These are phyloP conservation scores for Naganishia vaughanmartiniae DNA, from an alignment of 768 basidiomycete genomes.

Conservation along the genomic window DNA sequence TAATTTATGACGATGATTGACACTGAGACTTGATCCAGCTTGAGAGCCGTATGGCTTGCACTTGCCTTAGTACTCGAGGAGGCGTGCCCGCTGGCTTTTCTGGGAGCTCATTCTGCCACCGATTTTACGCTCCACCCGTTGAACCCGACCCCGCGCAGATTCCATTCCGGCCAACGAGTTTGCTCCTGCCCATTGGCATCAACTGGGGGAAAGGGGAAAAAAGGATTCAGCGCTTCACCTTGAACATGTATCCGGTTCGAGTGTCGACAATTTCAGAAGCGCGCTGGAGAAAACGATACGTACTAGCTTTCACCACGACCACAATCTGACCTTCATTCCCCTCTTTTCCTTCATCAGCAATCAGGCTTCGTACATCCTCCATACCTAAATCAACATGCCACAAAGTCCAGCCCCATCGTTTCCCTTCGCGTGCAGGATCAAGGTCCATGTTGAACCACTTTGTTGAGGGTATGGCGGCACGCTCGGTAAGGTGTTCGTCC, in stretches of 20 bases:
- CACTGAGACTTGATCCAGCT: too few species aligned
- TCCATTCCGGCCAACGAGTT: constrained; percentile 28
- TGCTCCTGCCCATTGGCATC: constrained; percentile 25
- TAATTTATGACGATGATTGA: not conserved
- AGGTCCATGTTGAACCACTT: not conserved
- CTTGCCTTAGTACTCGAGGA: too few species aligned
- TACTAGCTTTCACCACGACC: constrained; percentile 26
- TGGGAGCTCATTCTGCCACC: not conserved
- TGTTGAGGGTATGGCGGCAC: constrained; percentile 49
- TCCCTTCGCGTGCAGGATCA: constrained; percentile 60
- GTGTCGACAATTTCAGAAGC: not conserved
- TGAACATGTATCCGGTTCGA: not conserved
- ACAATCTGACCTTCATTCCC: not conserved
- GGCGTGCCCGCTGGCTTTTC: too few species aligned
- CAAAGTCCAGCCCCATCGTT: constrained; percentile 71
- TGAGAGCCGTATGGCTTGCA: too few species aligned
- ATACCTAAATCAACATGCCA: constrained; percentile 62
- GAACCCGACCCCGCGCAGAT: constrained; percentile 25
- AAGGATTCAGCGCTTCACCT: not conserved
- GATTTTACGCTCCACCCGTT: constrained; percentile 26
- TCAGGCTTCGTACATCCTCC: constrained; percentile 25
- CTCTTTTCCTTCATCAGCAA: not conserved
- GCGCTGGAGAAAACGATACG: not conserved
- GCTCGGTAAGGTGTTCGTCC: constrained; percentile 58
- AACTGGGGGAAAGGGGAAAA: constrained; percentile 1